These are phyloP conservation scores for Rubia occidens DNA, from an alignment of 305 asterid species.

Conservation along the genomic window DNA sequence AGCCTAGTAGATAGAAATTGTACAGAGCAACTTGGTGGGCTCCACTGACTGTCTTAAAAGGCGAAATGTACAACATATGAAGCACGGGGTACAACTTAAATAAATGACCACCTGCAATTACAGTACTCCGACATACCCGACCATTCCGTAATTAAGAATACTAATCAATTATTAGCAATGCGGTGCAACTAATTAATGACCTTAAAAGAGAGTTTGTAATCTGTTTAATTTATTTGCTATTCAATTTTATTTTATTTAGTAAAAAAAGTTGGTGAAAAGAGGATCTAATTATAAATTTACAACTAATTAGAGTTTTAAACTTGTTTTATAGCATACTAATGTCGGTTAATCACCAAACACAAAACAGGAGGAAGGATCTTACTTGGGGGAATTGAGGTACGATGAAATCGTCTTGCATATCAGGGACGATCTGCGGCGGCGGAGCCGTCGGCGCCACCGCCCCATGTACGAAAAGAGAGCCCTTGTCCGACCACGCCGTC, in stretches of 20 bases:
- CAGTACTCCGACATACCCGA: background rate
- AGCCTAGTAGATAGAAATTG: background rate
- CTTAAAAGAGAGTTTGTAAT: no score
- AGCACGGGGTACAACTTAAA: background rate
- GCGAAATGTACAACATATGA: background rate
- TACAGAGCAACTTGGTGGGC: background rate
- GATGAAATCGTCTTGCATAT: constrained; percentile 32
- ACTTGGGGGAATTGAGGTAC: constrained; percentile 26
- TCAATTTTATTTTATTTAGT: no score
- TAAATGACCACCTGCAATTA: background rate
- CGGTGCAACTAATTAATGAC: background rate
- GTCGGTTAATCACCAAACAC: background rate
- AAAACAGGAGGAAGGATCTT: constrained; percentile 14
- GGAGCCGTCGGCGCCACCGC: constrained; percentile 13
- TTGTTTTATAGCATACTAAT: background rate
- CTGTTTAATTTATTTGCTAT: no score
- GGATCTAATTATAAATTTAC: no score
- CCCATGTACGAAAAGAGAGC: constrained; percentile 44
- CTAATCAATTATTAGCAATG: background rate
- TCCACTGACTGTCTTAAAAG: background rate
- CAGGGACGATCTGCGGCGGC: constrained; percentile 49
- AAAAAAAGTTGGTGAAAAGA: no score
- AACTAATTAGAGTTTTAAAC: no score
- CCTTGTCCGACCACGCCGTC: constrained; percentile 67
- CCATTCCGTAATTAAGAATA: background rate